Percentiles rank a stretch among this genome's conserved stretches.
Evolutionary conservation across 768 basidiomycete genomes (phyloP).

Genomic region (Leccinum uliginosum): DNA sequence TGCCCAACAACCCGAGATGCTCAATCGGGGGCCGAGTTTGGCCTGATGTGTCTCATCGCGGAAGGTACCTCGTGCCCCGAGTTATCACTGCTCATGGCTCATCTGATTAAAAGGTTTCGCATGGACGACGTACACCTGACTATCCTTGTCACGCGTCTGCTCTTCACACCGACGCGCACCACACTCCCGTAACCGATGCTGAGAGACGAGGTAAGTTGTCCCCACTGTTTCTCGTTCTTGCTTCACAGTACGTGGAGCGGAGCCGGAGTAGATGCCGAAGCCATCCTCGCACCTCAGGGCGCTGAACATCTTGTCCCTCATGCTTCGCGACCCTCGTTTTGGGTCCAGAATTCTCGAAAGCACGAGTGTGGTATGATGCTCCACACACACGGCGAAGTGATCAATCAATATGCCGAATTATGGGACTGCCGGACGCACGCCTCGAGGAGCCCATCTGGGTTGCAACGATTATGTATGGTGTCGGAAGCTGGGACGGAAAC

Average conservation of each 20-base stretch:
- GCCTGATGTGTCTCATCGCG: conserved; percentile 53
- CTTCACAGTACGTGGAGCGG: conserved; percentile 2
- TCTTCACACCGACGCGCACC: conserved; percentile 23
- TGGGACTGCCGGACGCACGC: conserved; percentile 47
- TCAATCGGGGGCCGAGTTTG: conserved; percentile 65
- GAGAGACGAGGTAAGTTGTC: conserved; percentile 15
- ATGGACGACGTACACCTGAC: conserved; percentile 50
- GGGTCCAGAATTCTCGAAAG: conserved; percentile 25
- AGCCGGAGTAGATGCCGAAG: conserved; percentile 24
- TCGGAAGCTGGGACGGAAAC: conserved; percentile 36
- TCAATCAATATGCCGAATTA: conserved; percentile 39
- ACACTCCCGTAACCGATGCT: conserved; percentile 16
- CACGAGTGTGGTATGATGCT: conserved; percentile 34
- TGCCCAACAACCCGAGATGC: conserved; percentile 48
- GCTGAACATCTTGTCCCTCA: conserved; percentile 49
- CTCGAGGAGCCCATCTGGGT: conserved; percentile 62
- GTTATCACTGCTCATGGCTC: neutral
- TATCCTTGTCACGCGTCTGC: conserved; percentile 32
- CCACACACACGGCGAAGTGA: conserved; percentile 34
- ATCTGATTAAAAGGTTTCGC: conserved; percentile 45
- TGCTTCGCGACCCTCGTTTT: conserved; percentile 46
- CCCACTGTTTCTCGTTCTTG: neutral
- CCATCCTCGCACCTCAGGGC: conserved; percentile 36
- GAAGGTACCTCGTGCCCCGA: conserved; percentile 30
- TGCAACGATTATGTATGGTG: conserved; percentile 51